Conservation (phyloP, 192 early-diverging fungal species). For the Mortierella antarctica region DNA sequence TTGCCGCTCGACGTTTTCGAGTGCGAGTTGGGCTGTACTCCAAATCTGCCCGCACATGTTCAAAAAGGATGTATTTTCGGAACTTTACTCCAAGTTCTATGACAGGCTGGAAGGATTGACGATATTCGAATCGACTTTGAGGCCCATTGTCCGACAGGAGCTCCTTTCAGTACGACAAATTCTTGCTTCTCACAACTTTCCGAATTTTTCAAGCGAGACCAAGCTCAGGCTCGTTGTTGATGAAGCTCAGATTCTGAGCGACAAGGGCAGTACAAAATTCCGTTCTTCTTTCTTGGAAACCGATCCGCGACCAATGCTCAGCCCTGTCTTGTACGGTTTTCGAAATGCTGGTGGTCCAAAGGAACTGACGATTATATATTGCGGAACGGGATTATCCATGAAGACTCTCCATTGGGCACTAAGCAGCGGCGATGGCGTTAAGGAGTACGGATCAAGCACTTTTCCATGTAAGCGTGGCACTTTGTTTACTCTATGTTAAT, state of each 20-base stretch:
- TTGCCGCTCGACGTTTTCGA: constrained; percentile 27
- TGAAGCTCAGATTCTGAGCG: constrained; percentile 7
- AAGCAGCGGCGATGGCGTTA: constrained; percentile 19
- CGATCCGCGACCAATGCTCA: constrained; percentile 7
- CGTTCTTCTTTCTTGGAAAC: constrained; percentile 9
- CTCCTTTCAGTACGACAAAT: constrained; percentile 3
- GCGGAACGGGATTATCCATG: constrained; percentile 24
- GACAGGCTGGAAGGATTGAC: neutral
- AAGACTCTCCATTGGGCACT: constrained; percentile 22
- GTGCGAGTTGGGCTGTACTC: constrained; percentile 29
- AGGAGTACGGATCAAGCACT: constrained; percentile 6
- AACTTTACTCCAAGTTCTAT: constrained; percentile 8
- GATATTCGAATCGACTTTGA: constrained; percentile 2
- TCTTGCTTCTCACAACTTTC: constrained; percentile 2
- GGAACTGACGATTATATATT: constrained; percentile 32
- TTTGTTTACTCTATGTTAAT: neutral
- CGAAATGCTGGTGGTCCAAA: constrained; percentile 7
- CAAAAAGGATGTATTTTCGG: constrained; percentile 12
- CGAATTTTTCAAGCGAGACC: constrained; percentile 1
- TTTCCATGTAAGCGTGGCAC: constrained; percentile 4
- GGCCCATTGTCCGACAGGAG: constrained; percentile 7
- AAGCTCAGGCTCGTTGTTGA: constrained; percentile 8
- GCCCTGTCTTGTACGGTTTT: constrained; percentile 8
- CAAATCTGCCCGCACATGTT: constrained; percentile 36
- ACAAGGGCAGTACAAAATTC: constrained; percentile 1